Evolutionary conservation across 495 filamentous ascomycete genomes (phyloP).

Genomic region (Recurvomyces mirabilis): DNA sequence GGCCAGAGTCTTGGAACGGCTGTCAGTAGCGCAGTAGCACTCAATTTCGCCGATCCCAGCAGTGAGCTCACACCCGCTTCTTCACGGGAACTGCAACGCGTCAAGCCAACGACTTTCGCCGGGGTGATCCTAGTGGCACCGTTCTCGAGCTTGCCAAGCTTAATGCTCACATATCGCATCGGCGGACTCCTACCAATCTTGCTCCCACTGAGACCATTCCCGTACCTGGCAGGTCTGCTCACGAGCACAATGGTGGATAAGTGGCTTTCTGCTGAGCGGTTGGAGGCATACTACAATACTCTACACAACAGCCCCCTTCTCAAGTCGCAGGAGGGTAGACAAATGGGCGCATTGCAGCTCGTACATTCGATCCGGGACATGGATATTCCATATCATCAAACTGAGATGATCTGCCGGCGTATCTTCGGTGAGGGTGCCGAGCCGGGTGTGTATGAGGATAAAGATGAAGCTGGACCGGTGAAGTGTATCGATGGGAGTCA

Average conservation of each 20-base stretch:
- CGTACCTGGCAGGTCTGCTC: slow-evolving; percentile 36
- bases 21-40: slow-evolving; percentile 58
- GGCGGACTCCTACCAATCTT: slow-evolving; percentile 69
- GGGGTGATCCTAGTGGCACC: slow-evolving; percentile 68
- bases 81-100: neutral
- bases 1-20: slow-evolving; percentile 88
- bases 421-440: slow-evolving; percentile 13
- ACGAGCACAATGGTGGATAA: slow-evolving; percentile 40
- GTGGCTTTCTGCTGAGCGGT: slow-evolving; percentile 44
- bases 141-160: slow-evolving; percentile 60
- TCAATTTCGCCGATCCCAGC: slow-evolving; percentile 45
- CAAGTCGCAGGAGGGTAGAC: slow-evolving; percentile 28
- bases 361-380: slow-evolving; percentile 29
- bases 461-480: slow-evolving; percentile 31
- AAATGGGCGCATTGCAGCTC: slow-evolving; percentile 17
- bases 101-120: slow-evolving; percentile 38
- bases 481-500: slow-evolving; percentile 27
- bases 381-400: slow-evolving; percentile 27
- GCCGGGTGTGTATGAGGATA: slow-evolving; percentile 24
- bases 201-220: slow-evolving; percentile 55
- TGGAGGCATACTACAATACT: slow-evolving; percentile 28
- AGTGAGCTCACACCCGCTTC: neutral
- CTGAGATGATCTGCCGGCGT: slow-evolving; percentile 21
- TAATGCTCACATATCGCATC: slow-evolving; percentile 62
- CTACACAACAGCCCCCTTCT: slow-evolving; percentile 30